Conservation (phyloP, 768 basidiomycete genomes). For the Leccinum incarnatum region DNA sequence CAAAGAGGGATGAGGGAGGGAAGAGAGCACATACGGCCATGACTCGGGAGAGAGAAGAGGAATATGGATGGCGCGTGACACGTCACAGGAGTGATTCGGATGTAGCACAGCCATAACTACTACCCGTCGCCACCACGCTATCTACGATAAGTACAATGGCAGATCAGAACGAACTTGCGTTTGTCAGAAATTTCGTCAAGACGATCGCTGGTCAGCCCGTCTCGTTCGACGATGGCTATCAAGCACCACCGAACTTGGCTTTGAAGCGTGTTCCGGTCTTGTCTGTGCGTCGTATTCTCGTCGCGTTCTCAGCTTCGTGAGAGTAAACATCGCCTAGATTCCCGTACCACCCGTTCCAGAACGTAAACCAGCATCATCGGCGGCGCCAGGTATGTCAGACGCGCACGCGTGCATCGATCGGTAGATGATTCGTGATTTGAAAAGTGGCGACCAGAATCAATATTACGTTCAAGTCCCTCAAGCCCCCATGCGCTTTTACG, state of each 20-base stretch:
- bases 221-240: constrained; percentile 70
- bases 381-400: constrained; percentile 30
- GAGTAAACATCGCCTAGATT: constrained; percentile 39
- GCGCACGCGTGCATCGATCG: constrained; percentile 9
- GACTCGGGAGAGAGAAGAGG: neutral
- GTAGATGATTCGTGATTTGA: neutral
- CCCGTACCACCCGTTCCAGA: constrained; percentile 60
- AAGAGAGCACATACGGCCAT: constrained; percentile 39
- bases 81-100: constrained; percentile 17
- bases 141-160: constrained; percentile 36
- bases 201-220: constrained; percentile 67
- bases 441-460: constrained; percentile 38
- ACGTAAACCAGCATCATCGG: constrained; percentile 38
- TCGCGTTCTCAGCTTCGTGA: neutral
- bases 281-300: constrained; percentile 44
- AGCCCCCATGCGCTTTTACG: constrained; percentile 76
- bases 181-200: constrained; percentile 63
- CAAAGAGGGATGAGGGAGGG: neutral
- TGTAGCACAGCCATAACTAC: constrained; percentile 21
- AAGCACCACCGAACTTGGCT: constrained; percentile 62
- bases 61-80: constrained; percentile 16
- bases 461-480: constrained; percentile 87
- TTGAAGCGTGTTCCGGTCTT: constrained; percentile 70
- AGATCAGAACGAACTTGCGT: constrained; percentile 57
- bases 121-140: neutral